These are phyloP conservation scores for Ceratocystis diversiconidia DNA, from an alignment of 2,329 filamentous ascomycete genomes.

Conservation along the genomic window DNA sequence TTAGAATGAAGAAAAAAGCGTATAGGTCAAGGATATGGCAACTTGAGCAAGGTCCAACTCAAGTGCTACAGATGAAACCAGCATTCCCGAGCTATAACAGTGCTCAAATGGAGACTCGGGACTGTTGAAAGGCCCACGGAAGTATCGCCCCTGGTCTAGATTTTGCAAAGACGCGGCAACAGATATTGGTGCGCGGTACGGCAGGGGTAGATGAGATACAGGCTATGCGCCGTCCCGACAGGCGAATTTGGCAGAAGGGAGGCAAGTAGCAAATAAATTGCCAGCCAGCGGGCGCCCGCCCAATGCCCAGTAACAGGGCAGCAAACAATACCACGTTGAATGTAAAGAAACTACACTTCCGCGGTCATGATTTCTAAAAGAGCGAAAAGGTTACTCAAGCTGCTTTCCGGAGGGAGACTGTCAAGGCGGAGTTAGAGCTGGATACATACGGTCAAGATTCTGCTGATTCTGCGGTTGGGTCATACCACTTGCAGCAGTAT, in stretches of 20 bases:
- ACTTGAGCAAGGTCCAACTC: background rate
- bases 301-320: conserved; percentile 34
- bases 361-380: conserved; percentile 8
- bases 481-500: conserved; percentile 45
- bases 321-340: background rate
- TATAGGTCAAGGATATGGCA: background rate
- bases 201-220: background rate
- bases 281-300: conserved; percentile 14
- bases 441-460: conserved; percentile 15
- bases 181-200: background rate
- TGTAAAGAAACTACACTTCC: conserved; percentile 1
- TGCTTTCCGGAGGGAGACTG: background rate
- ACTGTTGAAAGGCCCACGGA: too few species aligned
- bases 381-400: conserved; percentile 11
- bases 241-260: background rate
- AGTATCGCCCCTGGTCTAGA: too few species aligned
- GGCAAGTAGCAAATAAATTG: background rate
- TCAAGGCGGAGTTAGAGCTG: background rate
- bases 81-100: background rate
- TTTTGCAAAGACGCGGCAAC: background rate
- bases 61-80: background rate
- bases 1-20: background rate
- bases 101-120: too few species aligned
- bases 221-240: background rate
- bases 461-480: conserved; percentile 37